These are phyloP conservation scores for Boletellus ananiceps DNA, from an alignment of 768 basidiomycete genomes.

Conservation along the genomic window DNA sequence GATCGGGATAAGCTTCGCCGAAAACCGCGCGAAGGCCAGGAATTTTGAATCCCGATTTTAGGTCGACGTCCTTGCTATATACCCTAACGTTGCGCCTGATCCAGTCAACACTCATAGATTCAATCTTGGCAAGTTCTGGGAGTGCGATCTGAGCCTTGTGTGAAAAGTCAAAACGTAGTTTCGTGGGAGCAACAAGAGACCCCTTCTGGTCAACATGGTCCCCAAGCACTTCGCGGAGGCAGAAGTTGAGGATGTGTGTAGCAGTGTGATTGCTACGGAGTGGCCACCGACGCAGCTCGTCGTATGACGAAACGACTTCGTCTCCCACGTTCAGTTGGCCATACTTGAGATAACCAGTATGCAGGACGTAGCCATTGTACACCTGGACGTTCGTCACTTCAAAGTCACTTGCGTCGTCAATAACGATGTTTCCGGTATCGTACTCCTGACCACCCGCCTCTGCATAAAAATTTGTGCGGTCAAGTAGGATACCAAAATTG, in stretches of 20 bases:
- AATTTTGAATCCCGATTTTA: constrained; percentile 77
- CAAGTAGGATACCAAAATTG: constrained; percentile 81
- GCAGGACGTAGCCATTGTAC: constrained; percentile 93
- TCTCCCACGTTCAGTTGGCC: constrained; percentile 76
- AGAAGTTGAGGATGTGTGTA: constrained; percentile 96
- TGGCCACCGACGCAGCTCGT: constrained; percentile 95
- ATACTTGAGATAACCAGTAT: constrained; percentile 87
- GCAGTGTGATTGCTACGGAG: constrained; percentile 97
- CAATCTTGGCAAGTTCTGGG: constrained; percentile 77
- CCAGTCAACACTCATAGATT: constrained; percentile 82
- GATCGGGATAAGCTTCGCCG: constrained; percentile 96
- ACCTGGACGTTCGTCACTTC: constrained; percentile 91
- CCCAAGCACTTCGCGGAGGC: constrained; percentile 87
- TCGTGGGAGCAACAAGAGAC: constrained; percentile 91
- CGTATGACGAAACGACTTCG: constrained; percentile 84
- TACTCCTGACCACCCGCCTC: constrained; percentile 97
- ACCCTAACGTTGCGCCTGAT: constrained; percentile 86
- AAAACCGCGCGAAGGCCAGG: constrained; percentile 96
- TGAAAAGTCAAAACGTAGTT: constrained; percentile 97
- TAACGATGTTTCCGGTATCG: constrained; percentile 92
- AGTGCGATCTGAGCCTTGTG: constrained; percentile 86
- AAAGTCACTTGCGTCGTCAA: constrained; percentile 89
- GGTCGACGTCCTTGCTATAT: constrained; percentile 78
- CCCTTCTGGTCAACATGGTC: constrained; percentile 99
- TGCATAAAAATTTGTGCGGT: constrained; percentile 94